Conservation (phyloP, 2,329 filamentous ascomycete genomes). For the Onygenales sp. region DNA sequence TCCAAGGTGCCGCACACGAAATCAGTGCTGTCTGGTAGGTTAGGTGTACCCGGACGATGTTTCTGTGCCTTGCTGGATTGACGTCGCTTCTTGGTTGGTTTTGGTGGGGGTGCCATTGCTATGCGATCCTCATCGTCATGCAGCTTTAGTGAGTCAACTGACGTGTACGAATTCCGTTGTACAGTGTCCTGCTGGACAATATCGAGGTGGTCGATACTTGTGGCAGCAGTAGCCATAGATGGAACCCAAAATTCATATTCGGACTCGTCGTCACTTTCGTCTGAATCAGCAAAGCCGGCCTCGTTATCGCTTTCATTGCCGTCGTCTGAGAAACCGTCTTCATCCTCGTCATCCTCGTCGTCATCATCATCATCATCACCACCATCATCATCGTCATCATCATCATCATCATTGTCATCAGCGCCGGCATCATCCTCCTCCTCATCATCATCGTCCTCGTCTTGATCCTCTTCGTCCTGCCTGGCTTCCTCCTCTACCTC, state of each 20-base stretch:
- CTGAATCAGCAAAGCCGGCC: conserved; percentile 60
- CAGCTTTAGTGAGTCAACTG: conserved; percentile 41
- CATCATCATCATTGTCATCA: conserved; percentile 42
- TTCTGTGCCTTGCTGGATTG: conserved; percentile 38
- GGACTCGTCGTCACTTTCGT: conserved; percentile 55
- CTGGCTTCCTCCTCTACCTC: conserved; percentile 86
- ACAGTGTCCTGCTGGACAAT: conserved; percentile 36
- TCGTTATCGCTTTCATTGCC: conserved; percentile 78
- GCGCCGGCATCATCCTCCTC: conserved; percentile 49
- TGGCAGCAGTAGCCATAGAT: conserved; percentile 36
- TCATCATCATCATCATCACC: conserved; percentile 44
- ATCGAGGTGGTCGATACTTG: conserved; percentile 44
- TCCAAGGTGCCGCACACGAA: conserved; percentile 98
- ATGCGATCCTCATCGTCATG: neutral
- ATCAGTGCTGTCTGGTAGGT: conserved; percentile 92
- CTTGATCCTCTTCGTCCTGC: conserved; percentile 60
- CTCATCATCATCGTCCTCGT: conserved; percentile 41
- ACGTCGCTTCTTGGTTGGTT: conserved; percentile 19
- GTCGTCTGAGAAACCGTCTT: conserved; percentile 47
- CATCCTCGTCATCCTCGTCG: conserved; percentile 28
- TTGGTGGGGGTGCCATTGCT: conserved; percentile 10
- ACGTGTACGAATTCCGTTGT: conserved; percentile 43
- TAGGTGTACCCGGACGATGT: conserved; percentile 61
- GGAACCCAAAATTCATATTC: conserved; percentile 58
- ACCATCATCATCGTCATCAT: conserved; percentile 58